Base-by-base conservation (phyloP, 176 grass and related monocot species). In the Pontederia paniculata region DNA sequence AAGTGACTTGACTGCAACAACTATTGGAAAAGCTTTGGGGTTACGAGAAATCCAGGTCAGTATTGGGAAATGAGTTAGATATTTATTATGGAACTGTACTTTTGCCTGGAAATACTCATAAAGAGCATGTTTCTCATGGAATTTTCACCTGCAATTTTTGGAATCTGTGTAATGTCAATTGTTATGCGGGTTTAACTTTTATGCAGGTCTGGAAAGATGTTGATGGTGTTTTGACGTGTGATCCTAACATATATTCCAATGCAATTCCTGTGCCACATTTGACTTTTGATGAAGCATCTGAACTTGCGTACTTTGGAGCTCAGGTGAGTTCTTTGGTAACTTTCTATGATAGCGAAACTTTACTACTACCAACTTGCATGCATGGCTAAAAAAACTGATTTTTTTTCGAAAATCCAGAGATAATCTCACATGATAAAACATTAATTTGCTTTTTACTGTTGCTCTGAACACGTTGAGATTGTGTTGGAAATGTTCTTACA, bases 221-320 rank as follows among this genome's bases (percentile, higher is more conserved):
- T 44, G 89, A 95, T 80, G 89, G 89, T 75, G 89, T 95, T 46
- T 66, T 95, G 73, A 95, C 89, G 0, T 95, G 85, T 59, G 89
- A 95, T 77, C 89, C 89, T 72, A 86, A 88, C 68, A 95, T 95
- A 44, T 80, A 75, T 73, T 25, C 85, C 72, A 89, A 83, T 43
- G 85, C 89, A 0, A 84, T 80, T 54, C 76, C 89, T 3, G 89
- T 95, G 23, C 89, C 90, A n/a, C 88, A 63, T 73, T 80, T 95
- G 66, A 95, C 89, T 75, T 95, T 95, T 80, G 89, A 95, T 7
- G 89, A 95, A 74, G 89, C 89, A 57, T 81, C 89, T 83, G 89
- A 95, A 71, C 89, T 95, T 79, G 89, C 89, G 12, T 95, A 95
- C 68, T 95, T 95, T 76, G 89, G 89, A 44, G 89, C 81, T 64